Base-by-base conservation (phyloP, 2,329 filamentous ascomycete genomes). In the Ceratocystiopsis brevicomis region DNA sequence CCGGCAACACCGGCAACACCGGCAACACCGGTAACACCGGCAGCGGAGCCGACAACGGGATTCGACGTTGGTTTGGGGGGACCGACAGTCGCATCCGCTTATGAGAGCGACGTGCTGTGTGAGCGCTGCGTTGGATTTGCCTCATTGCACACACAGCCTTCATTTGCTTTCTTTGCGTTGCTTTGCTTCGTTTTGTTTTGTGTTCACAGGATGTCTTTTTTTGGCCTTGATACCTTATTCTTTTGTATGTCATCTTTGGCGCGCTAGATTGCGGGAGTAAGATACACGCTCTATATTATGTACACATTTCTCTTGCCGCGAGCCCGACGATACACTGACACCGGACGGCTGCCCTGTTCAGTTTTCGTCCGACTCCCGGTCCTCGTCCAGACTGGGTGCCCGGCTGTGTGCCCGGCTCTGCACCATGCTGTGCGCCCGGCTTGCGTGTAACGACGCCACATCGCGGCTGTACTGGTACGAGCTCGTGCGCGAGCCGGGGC, bases 41-140 rank as follows among this genome's bases (percentile, higher is more conserved):
- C 25, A 6, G 19, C 19, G 6, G 19, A 4, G 19, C 19, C 44
- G 45, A 44, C n/a, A 53, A 50, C 6, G 56, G 58, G 39, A 61
- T 76, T 41, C 62, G 71, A 42, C 61, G 71, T 42, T 75, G 73
- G 71, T 77, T 78, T 54, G 68, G 66, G 14, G 69, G 64, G 14
- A 62, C 60, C 4, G 54, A 57, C n/a, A 58, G 59, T 3, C 53
- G 58, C 38, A 57, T 61, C 37, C 50, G 57, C 44, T 39, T 60
- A 32, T 51, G 37, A 44, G 11, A 44, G 11, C 33, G 33, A 13
- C 4, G 11, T 15, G 33, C 33, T 34, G 33, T 5, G 33, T 15
- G 12, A 15, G 12, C 11, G 33, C 13, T 34, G 10, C 13, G 32
- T 33, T 33, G 13, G 4, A 33, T 21, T 21, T 21, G 4, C 6